phyloP scores from a whole-genome alignment of 2,329 filamentous ascomycete genomes.

The Fonsecaea pugnacius region DNA sequence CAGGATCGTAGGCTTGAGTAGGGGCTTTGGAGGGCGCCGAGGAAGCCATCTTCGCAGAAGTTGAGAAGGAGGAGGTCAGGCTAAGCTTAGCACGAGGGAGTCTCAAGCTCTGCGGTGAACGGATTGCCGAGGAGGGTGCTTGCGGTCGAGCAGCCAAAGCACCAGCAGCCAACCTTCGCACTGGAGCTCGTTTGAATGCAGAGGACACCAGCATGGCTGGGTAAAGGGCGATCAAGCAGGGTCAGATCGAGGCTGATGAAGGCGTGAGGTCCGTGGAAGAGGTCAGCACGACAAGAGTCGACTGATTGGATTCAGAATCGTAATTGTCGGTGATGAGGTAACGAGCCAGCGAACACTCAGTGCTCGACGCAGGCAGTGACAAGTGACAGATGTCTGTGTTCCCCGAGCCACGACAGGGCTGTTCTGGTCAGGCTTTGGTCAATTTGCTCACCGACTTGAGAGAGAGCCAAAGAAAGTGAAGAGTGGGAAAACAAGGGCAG shows the following conservation, averaged over 20 bases:
- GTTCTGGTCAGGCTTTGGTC: constrained; percentile 5
- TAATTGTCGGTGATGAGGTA: neutral
- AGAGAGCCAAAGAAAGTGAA: constrained; percentile 5
- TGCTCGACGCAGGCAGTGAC: constrained; percentile 1
- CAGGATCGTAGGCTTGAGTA: constrained; percentile 74
- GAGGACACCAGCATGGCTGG: constrained; percentile 34
- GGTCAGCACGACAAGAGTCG: neutral
- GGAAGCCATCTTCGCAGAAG: constrained; percentile 48
- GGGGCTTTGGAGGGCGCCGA: constrained; percentile 44
- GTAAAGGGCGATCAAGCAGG: neutral
- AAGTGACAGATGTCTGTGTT: neutral
- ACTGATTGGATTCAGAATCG: neutral
- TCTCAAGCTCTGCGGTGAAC: constrained; percentile 22
- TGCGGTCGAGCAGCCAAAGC: constrained; percentile 33
- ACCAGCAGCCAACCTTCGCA: constrained; percentile 36
- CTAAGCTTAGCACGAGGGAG: constrained; percentile 24
- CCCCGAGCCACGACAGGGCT: neutral
- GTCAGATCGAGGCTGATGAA: neutral
- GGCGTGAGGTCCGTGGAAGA: neutral
- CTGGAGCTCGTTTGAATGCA: constrained; percentile 33
- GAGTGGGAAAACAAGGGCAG: neutral
- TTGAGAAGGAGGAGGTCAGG: constrained; percentile 45
- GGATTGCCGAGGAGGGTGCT: constrained; percentile 28
- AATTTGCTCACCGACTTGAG: constrained; percentile 8
- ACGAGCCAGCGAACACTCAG: constrained; percentile 1